Evolutionary conservation across 495 filamentous ascomycete genomes (phyloP).

Genomic region (Saxophila tyrrhenica): DNA sequence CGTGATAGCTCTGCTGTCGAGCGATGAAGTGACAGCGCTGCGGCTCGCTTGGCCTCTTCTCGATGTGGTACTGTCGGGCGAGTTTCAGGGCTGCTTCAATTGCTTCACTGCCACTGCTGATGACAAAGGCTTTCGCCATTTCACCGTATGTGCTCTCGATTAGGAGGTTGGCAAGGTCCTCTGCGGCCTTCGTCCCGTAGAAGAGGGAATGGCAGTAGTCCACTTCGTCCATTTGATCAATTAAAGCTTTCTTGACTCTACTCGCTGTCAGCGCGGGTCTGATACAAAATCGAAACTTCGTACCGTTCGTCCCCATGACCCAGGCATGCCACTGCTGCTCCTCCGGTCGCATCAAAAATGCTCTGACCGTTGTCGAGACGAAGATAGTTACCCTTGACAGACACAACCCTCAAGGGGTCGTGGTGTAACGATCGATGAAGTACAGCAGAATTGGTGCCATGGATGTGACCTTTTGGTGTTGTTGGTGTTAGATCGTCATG

Average conservation of each 20-base stretch:
- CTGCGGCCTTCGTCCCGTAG: slow-evolving; percentile 37
- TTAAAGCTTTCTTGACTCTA: slow-evolving; percentile 36
- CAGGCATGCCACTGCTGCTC: slow-evolving; percentile 31
- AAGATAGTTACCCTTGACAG: slow-evolving; percentile 21
- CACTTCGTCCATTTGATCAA: slow-evolving; percentile 38
- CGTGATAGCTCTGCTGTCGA: slow-evolving; percentile 62
- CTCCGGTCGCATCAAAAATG: slow-evolving; percentile 30
- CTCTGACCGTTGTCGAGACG: slow-evolving; percentile 22
- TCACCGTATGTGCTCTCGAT: slow-evolving; percentile 21
- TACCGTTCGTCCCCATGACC: slow-evolving; percentile 28
- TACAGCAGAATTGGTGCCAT: slow-evolving; percentile 7
- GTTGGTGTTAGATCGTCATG: background rate
- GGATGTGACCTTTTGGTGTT: background rate
- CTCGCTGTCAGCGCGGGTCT: background rate
- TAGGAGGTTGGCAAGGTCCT: slow-evolving; percentile 18
- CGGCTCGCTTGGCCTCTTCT: slow-evolving; percentile 39
- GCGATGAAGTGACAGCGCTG: slow-evolving; percentile 50
- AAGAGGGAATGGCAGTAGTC: slow-evolving; percentile 45
- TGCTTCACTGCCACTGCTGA: slow-evolving; percentile 49
- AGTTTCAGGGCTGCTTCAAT: slow-evolving; percentile 60
- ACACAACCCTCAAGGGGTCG: slow-evolving; percentile 17
- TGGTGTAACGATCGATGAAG: slow-evolving; percentile 23
- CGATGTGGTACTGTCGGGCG: slow-evolving; percentile 52
- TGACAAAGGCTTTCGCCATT: slow-evolving; percentile 38
- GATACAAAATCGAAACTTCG: background rate